Evolutionary conservation across 2,329 filamentous ascomycete species (phyloP), one percentile per base, ranked within the genome.

Genomic region (Aspergillus sp.): DNA sequence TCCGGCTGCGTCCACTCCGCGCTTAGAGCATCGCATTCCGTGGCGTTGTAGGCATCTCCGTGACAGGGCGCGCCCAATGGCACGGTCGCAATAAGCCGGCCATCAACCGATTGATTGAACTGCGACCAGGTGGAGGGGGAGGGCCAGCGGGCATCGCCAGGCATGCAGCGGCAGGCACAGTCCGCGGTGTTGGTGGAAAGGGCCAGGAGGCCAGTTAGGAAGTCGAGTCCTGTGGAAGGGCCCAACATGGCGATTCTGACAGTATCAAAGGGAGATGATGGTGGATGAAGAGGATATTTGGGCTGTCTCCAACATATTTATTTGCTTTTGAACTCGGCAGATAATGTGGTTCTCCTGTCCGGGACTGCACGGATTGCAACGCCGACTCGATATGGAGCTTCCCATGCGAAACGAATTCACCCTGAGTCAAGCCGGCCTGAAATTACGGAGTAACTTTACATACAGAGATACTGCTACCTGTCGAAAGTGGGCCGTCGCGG

Each of bases 131-230:
- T 68, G 1, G 64, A 46, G 0, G 62, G 21, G 0, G 71, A 69
- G 0, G 85, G 85, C 84, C 85, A 88, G 65, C 76, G 79, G 1
- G 61, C n/a, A 56, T 86, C 81, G 15, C 78, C 79, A 0, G 84
- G 84, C 40, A 81, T 75, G 68, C 77, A 83, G 17, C 77, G 75
- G 67, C 81, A 84, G 8, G 55, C 11, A 12, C n/a, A 37, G 31
- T 19, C 24, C 6, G 17, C 51, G n/a, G 15, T 24, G 8, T 17
- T 17, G 19, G 41, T 17, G 31, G 41, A 45, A 14, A 53, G 41
- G 51, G 51, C 41, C 17, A 2, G 24, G 11, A 53, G 41, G 51
- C 51, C 41, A 19, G 40, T 39, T 5, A 46, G 41, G 41, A 45
- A 17, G 51, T 41, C 17, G 40, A 45, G 23, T 31, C 51, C 31